Percentiles rank a stretch among this genome's conserved stretches.
phyloP scores from a whole-genome alignment of 495 filamentous ascomycete genomes.

The Parathielavia appendiculata region DNA sequence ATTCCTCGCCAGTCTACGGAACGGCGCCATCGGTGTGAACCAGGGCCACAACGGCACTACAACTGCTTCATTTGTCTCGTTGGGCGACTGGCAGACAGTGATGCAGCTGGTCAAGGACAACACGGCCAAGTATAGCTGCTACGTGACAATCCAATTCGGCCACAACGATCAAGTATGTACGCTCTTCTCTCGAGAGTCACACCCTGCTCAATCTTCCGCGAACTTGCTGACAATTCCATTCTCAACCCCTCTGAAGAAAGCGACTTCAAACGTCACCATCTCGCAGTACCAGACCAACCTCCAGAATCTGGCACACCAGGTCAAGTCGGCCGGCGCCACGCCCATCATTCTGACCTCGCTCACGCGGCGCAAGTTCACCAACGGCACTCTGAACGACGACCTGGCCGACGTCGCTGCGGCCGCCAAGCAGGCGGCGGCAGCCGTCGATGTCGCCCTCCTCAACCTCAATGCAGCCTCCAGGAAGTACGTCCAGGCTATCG shows the following conservation, averaged over 20 bases:
- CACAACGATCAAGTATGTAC: slow-evolving; percentile 5
- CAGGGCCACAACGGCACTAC: slow-evolving; percentile 6
- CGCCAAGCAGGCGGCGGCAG: background rate
- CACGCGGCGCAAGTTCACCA: no score
- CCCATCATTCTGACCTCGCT: slow-evolving; percentile 2
- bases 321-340: slow-evolving; percentile 1
- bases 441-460: background rate
- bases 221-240: background rate
- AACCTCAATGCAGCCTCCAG: background rate
- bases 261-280: slow-evolving; percentile 3
- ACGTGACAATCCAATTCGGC: slow-evolving; percentile 10
- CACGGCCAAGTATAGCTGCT: background rate
- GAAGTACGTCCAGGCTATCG: background rate
- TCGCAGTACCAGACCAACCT: slow-evolving; percentile 6
- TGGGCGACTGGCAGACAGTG: slow-evolving; percentile 2
- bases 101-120: background rate
- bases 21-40: slow-evolving; percentile 2
- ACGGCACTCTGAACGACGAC: no score
- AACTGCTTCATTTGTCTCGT: slow-evolving; percentile 3
- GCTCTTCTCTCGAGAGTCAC: background rate
- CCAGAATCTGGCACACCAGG: slow-evolving; percentile 4
- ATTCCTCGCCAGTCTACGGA: background rate
- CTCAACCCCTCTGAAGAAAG: background rate
- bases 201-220: background rate
- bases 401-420: no score